A percentile compares a stretch with the other conserved stretches of the same genome.
phyloP scores from a whole-genome alignment of 176 grass and related monocot genomes.

The Luzula sylvatica region DNA sequence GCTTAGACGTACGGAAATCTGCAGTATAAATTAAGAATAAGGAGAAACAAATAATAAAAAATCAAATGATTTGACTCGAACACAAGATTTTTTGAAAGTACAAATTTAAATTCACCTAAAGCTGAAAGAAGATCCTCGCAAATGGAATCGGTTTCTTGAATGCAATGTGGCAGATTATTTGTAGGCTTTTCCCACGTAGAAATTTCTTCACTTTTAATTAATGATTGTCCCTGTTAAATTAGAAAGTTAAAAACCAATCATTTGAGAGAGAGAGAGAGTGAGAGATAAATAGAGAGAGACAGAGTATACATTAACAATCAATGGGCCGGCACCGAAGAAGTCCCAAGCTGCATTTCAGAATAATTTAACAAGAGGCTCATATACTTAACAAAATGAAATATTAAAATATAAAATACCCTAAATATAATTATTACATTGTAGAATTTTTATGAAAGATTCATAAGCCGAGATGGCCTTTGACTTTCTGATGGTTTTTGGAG shows the following conservation, averaged over 20 bases:
- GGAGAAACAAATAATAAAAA: background rate
- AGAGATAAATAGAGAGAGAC: slow-evolving; percentile 7
- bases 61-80: background rate
- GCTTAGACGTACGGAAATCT: slow-evolving; percentile 70
- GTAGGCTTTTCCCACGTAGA: slow-evolving; percentile 45
- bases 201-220: slow-evolving; percentile 31
- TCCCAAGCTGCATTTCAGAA: slow-evolving; percentile 55
- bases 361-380: slow-evolving; percentile 15
- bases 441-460: slow-evolving; percentile 38
- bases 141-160: slow-evolving; percentile 11
- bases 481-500: slow-evolving; percentile 43
- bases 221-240: slow-evolving; percentile 46
- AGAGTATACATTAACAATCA: slow-evolving; percentile 45
- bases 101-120: slow-evolving; percentile 29
- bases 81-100: background rate
- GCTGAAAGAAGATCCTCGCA: slow-evolving; percentile 11
- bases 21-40: background rate
- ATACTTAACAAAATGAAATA: slow-evolving; percentile 9
- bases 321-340: slow-evolving; percentile 46
- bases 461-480: slow-evolving; percentile 47
- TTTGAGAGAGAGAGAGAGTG: background rate
- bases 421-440: slow-evolving; percentile 40
- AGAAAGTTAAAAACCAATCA: slow-evolving; percentile 4
- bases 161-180: slow-evolving; percentile 21
- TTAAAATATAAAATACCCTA: background rate